These are phyloP conservation scores for Hymenochaete sp. DNA, from an alignment of 1,284 basidiomycete genomes.

Conservation along the genomic window DNA sequence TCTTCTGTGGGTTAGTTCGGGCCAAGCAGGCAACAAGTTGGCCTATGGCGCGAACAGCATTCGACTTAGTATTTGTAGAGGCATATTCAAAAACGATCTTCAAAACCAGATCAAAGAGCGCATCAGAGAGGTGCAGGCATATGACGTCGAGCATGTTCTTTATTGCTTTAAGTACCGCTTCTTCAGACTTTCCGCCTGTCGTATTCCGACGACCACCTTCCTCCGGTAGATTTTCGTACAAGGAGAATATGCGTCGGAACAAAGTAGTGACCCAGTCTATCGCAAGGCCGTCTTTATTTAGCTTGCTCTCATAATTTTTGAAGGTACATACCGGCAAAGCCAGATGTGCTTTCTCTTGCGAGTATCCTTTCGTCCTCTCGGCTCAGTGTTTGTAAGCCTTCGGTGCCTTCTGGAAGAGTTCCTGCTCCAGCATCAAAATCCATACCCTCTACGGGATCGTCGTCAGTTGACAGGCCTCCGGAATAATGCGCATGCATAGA, in stretches of 20 bases:
- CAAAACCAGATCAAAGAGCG: conserved; percentile 80
- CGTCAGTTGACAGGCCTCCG: conserved; percentile 43
- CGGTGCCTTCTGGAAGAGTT: conserved; percentile 47
- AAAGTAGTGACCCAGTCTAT: conserved; percentile 86
- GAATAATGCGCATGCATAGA: conserved; percentile 42
- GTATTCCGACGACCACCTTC: conserved; percentile 78
- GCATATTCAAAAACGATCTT: conserved; percentile 84
- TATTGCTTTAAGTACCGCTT: conserved; percentile 73
- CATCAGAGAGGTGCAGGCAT: conserved; percentile 82
- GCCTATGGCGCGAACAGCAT: conserved; percentile 84
- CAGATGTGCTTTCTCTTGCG: conserved; percentile 69
- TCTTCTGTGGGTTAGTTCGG: conserved; percentile 69
- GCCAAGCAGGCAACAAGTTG: conserved; percentile 85
- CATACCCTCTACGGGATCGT: conserved; percentile 40
- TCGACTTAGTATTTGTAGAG: conserved; percentile 79
- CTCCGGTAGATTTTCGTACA: conserved; percentile 93
- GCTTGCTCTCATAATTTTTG: not conserved
- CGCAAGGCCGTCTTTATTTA: conserved; percentile 2
- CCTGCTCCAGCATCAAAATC: conserved; percentile 38
- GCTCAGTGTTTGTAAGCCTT: conserved; percentile 42
- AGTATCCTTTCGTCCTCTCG: conserved; percentile 67
- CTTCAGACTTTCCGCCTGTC: conserved; percentile 82
- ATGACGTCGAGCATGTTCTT: conserved; percentile 80
- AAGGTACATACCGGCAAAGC: conserved; percentile 56
- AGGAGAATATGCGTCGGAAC: conserved; percentile 75